Evolutionary conservation across 202 grass and related monocot genomes (phyloP), one percentile per base, ranked within the genome.

Genomic region (Schoenoplectus tabernaemontani): DNA sequence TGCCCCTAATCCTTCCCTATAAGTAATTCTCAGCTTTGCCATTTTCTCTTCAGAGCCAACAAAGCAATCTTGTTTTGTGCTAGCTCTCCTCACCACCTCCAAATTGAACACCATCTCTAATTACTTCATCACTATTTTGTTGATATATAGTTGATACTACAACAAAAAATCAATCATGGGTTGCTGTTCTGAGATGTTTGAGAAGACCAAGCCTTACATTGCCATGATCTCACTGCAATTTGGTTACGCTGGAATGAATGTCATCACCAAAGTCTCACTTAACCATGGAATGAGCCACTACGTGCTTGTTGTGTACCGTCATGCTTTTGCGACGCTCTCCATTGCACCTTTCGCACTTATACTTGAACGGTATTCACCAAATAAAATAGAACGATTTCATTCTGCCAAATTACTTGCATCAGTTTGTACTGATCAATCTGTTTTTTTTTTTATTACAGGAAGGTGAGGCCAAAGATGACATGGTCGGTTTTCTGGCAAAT

Each of bases 231-330:
- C 84, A 17, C 83, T 98, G 57, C 91, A 98, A 67, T 98, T 98
- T 78, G 96, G 96, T 26, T 98, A 98, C 5, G 91, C 91, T 8
- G 91, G 96, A 57, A 98, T 95, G 91, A 98, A 98, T 88, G 84
- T 98, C 26, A 90, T 98, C 64, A 89, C 96, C 46, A 98, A 98
- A 82, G 91, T 98, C 20, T 92, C 96, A 16, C 91, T 95, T 57
- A 95, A 90, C 79, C 84, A 84, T n/a, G 95, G 95, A 78, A 98
- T 95, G 91, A 98, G 95, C 88, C 95, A 98, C 61, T 98, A 98
- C 64, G 91, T 98, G 41, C 89, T 98, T 48, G 91, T 98, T 26
- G 95, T 95, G 1, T 98, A 98, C 81, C 95, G 91, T 83, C 95
- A 98, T 63, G 95, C 91, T 80, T 98, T 98, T 77, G 91, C 95